Evolutionary conservation across 2,329 filamentous ascomycete species (phyloP), one percentile per base, ranked within the genome.

Genomic region (Xylariaceae sp.): DNA sequence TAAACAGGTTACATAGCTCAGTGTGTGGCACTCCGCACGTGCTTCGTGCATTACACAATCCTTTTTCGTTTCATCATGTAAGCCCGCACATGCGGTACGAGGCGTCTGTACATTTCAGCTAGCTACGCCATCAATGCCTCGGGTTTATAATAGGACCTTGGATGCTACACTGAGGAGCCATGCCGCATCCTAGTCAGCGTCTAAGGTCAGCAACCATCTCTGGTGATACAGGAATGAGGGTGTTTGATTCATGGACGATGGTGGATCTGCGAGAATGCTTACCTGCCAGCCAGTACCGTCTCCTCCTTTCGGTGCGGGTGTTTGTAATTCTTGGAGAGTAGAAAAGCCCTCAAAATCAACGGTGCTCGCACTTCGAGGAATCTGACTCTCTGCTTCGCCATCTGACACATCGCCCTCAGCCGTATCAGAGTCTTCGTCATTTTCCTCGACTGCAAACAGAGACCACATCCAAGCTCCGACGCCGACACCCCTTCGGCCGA

Each of bases 91-190:
- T n/a, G n/a, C n/a, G n/a, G n/a, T n/a, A n/a, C n/a, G n/a, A n/a
- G n/a, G n/a, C n/a, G n/a, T n/a, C n/a, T n/a, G n/a, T n/a, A n/a
- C n/a, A n/a, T n/a, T n/a, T n/a, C n/a, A n/a, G n/a, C n/a, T n/a
- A n/a, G n/a, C n/a, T n/a, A n/a, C n/a, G n/a, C n/a, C n/a, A n/a
- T n/a, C n/a, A n/a, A n/a, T n/a, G n/a, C n/a, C n/a, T 32, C 27
- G 27, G 43, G 46, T 44, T 68, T 64, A 82, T 51, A 82, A 70
- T 54, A 83, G 67, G 36, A 83, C 76, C 57, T 80, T 82, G 21
- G 76, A 75, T 10, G 81, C 82, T 51, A 86, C 80, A 52, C 75
- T 82, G 44, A 86, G 64, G 37, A 86, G 64, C 83, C 82, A 86
- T 14, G 80, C 80, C 21, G 81, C 82, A 63, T 86, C 83, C 47